Base-by-base conservation (phyloP, 768 basidiomycete genomes). In the Boletus rubropictus region DNA sequence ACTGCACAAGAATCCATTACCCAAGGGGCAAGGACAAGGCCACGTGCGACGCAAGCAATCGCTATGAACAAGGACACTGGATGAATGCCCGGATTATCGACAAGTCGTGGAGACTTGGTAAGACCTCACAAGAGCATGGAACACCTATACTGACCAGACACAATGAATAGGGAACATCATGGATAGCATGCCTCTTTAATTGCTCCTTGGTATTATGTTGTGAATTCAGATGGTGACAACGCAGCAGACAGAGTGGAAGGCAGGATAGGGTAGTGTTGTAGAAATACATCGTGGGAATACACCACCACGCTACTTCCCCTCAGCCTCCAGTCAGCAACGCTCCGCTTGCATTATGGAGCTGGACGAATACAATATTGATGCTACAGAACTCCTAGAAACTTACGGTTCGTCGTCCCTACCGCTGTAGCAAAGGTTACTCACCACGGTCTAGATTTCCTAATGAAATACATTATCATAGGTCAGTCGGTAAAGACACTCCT, bases 381-480 rank as follows among this genome's bases (percentile, higher is more conserved):
- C 86, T 11, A 95, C 93, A 44, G 93, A 97, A 66, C 80, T 97
- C 40, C 66, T 94, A 56, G 93, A 96, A 70, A 91, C 92, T 52
- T 97, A 97, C 67, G 93, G 93, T 92, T 29, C 45, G 77, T 50
- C 32, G 39, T 39, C 37, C 20, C 25, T 17, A 25, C 10, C 37
- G 21, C 17, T 14, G 28, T 32, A 18, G 28, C 21, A 28, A 48
- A 41, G 47, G 42, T 49, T 50, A 43, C 56, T 61, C 52, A 55
- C 36, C 34, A n/a, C 7, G 14, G 37, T 48, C 37, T 67, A 96
- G 96, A 99, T 71, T 98, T 96, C 68, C 80, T 99, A 56, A 91
- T 97, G 84, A 99, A 99, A 73, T 92, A 93, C 70, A 96, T 97
- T 63, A 81, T 98, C 56, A 91, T 97, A 59, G 95, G 95, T 90